phyloP scores from a whole-genome alignment of 2,329 filamentous ascomycete species.

The Pseudopyrenochaeta lycopersici region DNA sequence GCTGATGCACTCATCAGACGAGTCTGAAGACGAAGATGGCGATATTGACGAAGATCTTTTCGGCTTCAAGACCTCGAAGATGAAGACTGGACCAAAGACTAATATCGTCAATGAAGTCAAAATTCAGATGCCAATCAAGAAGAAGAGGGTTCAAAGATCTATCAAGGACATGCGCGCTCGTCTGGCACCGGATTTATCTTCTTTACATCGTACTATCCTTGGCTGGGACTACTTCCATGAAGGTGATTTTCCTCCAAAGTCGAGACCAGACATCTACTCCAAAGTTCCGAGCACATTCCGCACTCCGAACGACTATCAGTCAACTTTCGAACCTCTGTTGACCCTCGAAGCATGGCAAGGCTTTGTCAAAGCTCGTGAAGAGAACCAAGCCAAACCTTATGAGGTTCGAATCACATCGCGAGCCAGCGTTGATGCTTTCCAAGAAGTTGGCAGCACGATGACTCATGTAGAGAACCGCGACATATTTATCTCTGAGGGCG shows the following conservation, averaged over 20 bases:
- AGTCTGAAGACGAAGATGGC: constrained; percentile 66
- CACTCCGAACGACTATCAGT: constrained; percentile 81
- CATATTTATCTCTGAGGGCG: constrained; percentile 78
- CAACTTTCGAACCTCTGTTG: constrained; percentile 88
- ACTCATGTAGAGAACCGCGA: constrained; percentile 75
- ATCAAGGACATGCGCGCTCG: constrained; percentile 94
- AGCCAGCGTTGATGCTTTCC: constrained; percentile 88
- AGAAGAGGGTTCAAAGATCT: constrained; percentile 80
- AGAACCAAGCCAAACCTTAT: constrained; percentile 80
- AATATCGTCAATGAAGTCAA: constrained; percentile 50
- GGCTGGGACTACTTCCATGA: constrained; percentile 95
- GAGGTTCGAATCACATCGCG: constrained; percentile 88
- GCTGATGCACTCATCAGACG: constrained; percentile 87
- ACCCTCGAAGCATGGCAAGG: constrained; percentile 95
- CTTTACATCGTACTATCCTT: constrained; percentile 84
- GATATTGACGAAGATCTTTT: constrained; percentile 74
- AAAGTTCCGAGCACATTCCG: constrained; percentile 80
- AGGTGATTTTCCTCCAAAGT: constrained; percentile 82
- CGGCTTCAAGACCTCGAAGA: constrained; percentile 62
- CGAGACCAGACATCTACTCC: constrained; percentile 74
- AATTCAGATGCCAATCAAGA: constrained; percentile 77
- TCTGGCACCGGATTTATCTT: constrained; percentile 85
- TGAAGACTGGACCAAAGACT: constrained; percentile 48
- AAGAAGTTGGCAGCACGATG: constrained; percentile 89
- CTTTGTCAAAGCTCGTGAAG: constrained; percentile 89